Base-by-base conservation (phyloP, 805 yeast genomes). In the Sugiyamaella mastotermitis region DNA sequence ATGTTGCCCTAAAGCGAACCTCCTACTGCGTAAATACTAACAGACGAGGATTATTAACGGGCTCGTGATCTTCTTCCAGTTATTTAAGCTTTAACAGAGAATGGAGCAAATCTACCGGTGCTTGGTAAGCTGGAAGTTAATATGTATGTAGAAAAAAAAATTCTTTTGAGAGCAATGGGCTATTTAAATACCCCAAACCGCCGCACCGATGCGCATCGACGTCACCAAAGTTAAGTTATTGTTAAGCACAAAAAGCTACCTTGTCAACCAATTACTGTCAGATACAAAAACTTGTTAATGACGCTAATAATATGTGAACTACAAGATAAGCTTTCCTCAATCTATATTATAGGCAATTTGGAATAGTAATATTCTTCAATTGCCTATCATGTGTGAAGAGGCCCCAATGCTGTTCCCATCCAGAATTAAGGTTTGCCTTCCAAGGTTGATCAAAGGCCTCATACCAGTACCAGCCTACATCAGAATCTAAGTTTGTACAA, bases 401-500 rank as follows among this genome's bases (percentile, higher is more conserved):
- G 0, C 86, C 88, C 86, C 86, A 80, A 46, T 78, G 75, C 0
- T 82, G 69, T 49, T 80, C 86, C 85, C 85, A 78, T 40, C 56
- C 58, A 22, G 67, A 64, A 49, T 74, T 68, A 53, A 70, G 77
- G 0, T 74, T 55, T 32, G 58, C 54, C 47, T 78, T 80, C 84
- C 84, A 78, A 0, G 83, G 83, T 50, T 78, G 83, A 58, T 80
- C 84, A 58, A 76, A 78, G 0, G 83, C 85, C 50, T 79, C 84
- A 50, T 76, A 78, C 58, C 68, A 78, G 44, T 65, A 78, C 75
- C 80, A 78, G 1, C 68, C 71, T 15, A 65, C 57, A 6, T 57
- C 53, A 14, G 52, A 37, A 1, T 59, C 48, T 11, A 61, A 59
- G 3, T 67, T 61, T 3, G 58, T 56, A 50, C 84, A 77, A 1